These are phyloP conservation scores for Mortierella sp. DNA, from an alignment of 371 early-diverging fungal species.

Conservation along the genomic window DNA sequence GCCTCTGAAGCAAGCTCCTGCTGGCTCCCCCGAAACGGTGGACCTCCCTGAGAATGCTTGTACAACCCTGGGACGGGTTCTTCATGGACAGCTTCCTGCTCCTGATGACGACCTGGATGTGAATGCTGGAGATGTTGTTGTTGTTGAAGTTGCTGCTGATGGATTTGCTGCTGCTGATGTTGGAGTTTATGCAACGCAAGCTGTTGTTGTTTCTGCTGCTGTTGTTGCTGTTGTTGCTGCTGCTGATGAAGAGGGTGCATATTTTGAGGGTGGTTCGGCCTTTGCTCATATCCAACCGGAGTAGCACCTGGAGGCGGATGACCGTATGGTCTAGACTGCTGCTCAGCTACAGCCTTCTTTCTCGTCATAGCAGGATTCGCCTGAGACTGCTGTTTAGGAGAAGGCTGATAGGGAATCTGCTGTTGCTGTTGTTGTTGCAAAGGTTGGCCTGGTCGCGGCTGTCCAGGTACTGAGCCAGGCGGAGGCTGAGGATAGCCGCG, in stretches of 20 bases:
- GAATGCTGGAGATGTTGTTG: conserved; percentile 23
- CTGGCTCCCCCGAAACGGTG: conserved; percentile 24
- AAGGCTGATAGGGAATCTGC: not conserved
- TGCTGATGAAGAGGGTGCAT: conserved; percentile 3
- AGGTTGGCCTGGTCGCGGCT: conserved; percentile 5
- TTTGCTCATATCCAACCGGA: not conserved
- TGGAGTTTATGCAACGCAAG: conserved; percentile 7
- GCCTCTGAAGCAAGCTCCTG: conserved; percentile 10
- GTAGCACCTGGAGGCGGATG: conserved; percentile 1
- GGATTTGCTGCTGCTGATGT: conserved; percentile 29
- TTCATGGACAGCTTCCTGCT: conserved; percentile 27
- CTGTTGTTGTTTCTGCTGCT: conserved; percentile 19
- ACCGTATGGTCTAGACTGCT: not conserved
- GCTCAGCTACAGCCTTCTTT: conserved; percentile 7
- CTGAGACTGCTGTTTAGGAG: conserved; percentile 3
- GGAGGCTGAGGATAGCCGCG: conserved; percentile 16
- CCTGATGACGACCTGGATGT: conserved; percentile 20
- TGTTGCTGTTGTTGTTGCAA: conserved; percentile 15
- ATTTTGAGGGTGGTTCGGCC: not conserved
- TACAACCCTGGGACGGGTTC: conserved; percentile 18
- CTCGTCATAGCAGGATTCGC: not conserved
- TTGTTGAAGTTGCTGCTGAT: conserved; percentile 36
- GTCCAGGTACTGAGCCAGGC: conserved; percentile 1
- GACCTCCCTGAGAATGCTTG: conserved; percentile 24
- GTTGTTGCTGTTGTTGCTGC: conserved; percentile 25